These are phyloP conservation scores for Rickenella mellea DNA, from an alignment of 768 basidiomycete genomes.

Conservation along the genomic window DNA sequence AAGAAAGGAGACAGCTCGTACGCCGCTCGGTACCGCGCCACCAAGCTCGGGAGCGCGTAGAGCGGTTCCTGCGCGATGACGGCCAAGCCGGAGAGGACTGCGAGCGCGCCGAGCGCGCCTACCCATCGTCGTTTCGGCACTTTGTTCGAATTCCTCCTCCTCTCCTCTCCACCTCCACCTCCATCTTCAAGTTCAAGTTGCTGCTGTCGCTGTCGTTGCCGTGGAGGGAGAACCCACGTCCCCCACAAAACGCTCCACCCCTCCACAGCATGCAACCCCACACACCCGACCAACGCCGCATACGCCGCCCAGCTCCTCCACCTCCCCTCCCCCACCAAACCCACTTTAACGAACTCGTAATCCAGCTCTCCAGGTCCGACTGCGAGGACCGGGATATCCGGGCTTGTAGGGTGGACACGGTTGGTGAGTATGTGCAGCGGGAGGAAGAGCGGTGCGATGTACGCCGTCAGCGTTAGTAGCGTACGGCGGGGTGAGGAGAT, in stretches of 20 bases:
- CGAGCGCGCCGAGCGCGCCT: neutral
- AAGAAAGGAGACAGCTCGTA: neutral
- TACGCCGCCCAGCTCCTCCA: slow-evolving; percentile 55
- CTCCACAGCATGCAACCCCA: slow-evolving; percentile 52
- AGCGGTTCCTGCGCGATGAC: neutral
- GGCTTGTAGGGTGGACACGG: slow-evolving; percentile 42
- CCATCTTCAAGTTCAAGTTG: neutral
- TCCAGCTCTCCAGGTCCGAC: slow-evolving; percentile 72
- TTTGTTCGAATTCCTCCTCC: neutral
- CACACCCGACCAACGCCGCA: slow-evolving; percentile 44
- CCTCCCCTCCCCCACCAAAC: slow-evolving; percentile 54
- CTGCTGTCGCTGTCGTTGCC: neutral
- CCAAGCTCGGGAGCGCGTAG: neutral
- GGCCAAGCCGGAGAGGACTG: no score
- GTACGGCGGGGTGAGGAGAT: slow-evolving; percentile 27
- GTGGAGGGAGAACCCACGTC: slow-evolving; percentile 16
- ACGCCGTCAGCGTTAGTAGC: slow-evolving; percentile 52
- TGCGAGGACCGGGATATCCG: slow-evolving; percentile 37
- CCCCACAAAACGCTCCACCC: slow-evolving; percentile 47
- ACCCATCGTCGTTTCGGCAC: neutral
- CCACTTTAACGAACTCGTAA: slow-evolving; percentile 76
- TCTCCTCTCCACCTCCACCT: neutral
- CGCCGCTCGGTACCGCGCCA: no score
- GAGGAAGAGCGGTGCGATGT: slow-evolving; percentile 44
- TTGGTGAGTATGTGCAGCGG: slow-evolving; percentile 66